Conservation (phyloP, 495 filamentous ascomycete genomes). For the Oleoguttula mirabilis region DNA sequence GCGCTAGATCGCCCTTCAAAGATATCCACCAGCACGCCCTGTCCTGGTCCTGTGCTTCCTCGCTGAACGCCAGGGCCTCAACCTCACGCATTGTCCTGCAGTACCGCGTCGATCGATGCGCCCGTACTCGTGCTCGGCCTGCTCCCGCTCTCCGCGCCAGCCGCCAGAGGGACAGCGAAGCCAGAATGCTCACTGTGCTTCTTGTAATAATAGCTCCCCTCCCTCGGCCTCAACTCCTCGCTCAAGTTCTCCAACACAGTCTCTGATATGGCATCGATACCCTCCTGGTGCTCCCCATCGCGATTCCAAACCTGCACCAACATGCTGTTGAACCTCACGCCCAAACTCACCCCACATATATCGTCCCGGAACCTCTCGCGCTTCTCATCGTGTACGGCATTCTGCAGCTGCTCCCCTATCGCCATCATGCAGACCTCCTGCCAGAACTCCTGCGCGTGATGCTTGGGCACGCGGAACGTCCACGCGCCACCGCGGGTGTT, state of each 20-base stretch:
- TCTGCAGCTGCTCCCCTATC: conserved; percentile 73
- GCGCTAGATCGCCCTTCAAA: no score
- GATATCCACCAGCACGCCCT: no score
- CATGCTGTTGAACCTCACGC: conserved; percentile 62
- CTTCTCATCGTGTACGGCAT: conserved; percentile 50
- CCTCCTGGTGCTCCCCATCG: conserved; percentile 55
- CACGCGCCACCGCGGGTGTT: conserved; percentile 72
- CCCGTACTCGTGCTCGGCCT: conserved; percentile 6
- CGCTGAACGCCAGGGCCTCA: no score
- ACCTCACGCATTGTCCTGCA: not conserved
- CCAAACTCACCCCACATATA: conserved; percentile 61
- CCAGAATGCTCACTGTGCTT: conserved; percentile 47
- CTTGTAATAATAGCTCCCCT: conserved; percentile 58
- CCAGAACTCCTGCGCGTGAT: conserved; percentile 60
- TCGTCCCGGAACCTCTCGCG: conserved; percentile 55
- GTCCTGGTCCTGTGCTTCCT: no score
- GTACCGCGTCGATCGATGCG: conserved; percentile 8
- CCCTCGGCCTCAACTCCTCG: conserved; percentile 52
- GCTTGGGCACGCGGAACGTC: conserved; percentile 77
- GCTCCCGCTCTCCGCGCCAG: not conserved
- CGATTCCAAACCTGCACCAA: conserved; percentile 84
- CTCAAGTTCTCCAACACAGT: conserved; percentile 58
- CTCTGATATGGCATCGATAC: conserved; percentile 55
- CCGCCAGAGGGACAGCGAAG: conserved; percentile 19
- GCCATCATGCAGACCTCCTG: conserved; percentile 67